Base-by-base conservation (phyloP, 164 flowering plant genomes). In the Warburgia ugandensis region DNA sequence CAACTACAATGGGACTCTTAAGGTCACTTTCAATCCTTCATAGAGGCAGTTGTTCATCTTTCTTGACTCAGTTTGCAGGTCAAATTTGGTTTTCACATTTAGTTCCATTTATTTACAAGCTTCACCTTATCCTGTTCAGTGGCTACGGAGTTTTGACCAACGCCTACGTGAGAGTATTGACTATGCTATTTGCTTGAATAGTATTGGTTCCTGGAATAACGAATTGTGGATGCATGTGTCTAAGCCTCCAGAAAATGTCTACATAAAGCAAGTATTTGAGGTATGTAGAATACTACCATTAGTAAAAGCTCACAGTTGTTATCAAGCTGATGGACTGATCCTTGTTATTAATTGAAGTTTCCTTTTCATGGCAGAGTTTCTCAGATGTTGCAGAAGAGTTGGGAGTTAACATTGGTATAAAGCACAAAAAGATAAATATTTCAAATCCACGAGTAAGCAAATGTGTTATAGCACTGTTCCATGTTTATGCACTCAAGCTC, bases 191-290 rank as follows among this genome's bases (percentile, higher is more conserved):
- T 89, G 99, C 80, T 81, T 94, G 67, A 86, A 94, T 72, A 84
- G 90, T 63, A 68, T 94, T 70, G 96, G 96, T 22, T 86, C 92
- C 49, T 59, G 63, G 71, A 75, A 79, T 56, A 63, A 79, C 58
- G 76, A 78, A 36, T 56, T 94, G 46, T 86, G 77, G 81, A 52
- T 89, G 61, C 97, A 89, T 70, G 97, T 89, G 39, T 94, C 99
- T 21, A 94, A 94, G 73, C 97, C 99, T 67, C 96, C 99, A 68
- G 99, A 94, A 54, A 94, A 94, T 77, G 90, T 84, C 33, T 80
- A 79, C 60, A 70, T 94, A 43, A 89, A 81, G 62, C 94, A 89
- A 68, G 77, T 89, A 26, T 79, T 76, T 77, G 91, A 94, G 49
- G 99, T 89, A 63, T 62, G 74, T 58, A 21, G 12, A 43, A 19